Base-by-base conservation (phyloP, 306 rosid species). In the Citrullus amarus region DNA sequence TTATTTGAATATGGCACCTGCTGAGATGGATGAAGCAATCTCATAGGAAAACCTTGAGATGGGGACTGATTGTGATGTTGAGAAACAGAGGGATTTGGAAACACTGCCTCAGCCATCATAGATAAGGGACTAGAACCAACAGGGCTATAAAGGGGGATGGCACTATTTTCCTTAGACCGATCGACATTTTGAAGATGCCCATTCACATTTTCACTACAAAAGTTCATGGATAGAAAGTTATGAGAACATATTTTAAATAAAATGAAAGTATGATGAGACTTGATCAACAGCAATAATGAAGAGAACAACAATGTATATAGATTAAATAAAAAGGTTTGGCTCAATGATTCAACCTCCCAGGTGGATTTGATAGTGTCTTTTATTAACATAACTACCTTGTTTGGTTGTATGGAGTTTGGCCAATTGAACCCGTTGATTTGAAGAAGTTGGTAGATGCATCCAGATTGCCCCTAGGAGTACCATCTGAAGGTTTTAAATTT, bases 121-220 rank as follows among this genome's bases (percentile, higher is more conserved):
- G 84, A 71, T 36, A 79, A 75, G 12, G 87, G 80, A 76, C 65
- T 77, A 77, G 81, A 81, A n/a, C 80, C 79, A 60, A 69, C 41
- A 60, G 84, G 12, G 71, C 79, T 82, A 87, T 83, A 83, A 53
- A 59, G 81, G 43, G 82, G 61, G 12, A 58, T 50, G 61, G 77
- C 48, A 41, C 77, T 43, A 63, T 81, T 83, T 25, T 83, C 90
- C 77, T 77, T 81, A 68, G 78, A 79, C 65, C 75, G 86, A 32
- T 83, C 83, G 53, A 79, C 86, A 83, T 83, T 87, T 68, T 79
- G 86, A 75, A 87, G 87, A 87, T 79, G 84, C 77, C 79, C 83
- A 78, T 83, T 79, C 80, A 85, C 76, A 80, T 85, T 81, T 61
- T 81, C 87, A 80, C 88, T 87, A 84, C 59, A 81, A 75, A 41